Conservation (phyloP, 192 early-diverging fungal species). For the Coemansia sp. region DNA sequence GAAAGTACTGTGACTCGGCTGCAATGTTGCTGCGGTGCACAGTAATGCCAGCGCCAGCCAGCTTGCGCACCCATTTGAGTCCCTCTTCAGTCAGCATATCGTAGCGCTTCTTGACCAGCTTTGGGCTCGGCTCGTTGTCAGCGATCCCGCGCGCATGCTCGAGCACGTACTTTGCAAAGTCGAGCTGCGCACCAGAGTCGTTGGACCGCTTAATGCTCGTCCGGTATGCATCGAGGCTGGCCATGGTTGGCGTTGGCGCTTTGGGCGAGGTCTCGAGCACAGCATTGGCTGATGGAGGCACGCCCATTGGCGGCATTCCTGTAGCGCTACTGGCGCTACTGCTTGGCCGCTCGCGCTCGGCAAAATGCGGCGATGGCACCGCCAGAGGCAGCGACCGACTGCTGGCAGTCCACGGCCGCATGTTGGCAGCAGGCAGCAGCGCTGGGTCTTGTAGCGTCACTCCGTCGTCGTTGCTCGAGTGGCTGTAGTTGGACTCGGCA, state of each 20-base stretch:
- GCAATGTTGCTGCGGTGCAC: conserved; percentile 70
- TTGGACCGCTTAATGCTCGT: conserved; percentile 54
- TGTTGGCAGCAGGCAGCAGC: conserved; percentile 15
- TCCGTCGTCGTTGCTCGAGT: conserved; percentile 35
- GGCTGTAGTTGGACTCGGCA: conserved; percentile 21
- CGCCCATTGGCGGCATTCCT: conserved; percentile 39
- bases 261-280: conserved; percentile 19
- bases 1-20: conserved; percentile 89
- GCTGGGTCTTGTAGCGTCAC: conserved; percentile 8
- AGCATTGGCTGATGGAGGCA: conserved; percentile 23
- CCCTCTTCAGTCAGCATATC: conserved; percentile 77
- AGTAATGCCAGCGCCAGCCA: conserved; percentile 65
- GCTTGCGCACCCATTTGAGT: conserved; percentile 81
- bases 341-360: conserved; percentile 35
- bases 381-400: conserved; percentile 44
- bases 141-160: conserved; percentile 70
- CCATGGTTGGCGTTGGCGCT: conserved; percentile 37
- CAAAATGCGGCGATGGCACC: conserved; percentile 12
- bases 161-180: conserved; percentile 86
- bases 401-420: conserved; percentile 46
- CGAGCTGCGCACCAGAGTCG: conserved; percentile 76
- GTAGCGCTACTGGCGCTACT: conserved; percentile 46
- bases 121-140: conserved; percentile 64
- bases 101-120: conserved; percentile 68
- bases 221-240: conserved; percentile 49